phyloP scores from a whole-genome alignment of 1,139 yeast genomes.

The Scheffersomyces insectosa region DNA sequence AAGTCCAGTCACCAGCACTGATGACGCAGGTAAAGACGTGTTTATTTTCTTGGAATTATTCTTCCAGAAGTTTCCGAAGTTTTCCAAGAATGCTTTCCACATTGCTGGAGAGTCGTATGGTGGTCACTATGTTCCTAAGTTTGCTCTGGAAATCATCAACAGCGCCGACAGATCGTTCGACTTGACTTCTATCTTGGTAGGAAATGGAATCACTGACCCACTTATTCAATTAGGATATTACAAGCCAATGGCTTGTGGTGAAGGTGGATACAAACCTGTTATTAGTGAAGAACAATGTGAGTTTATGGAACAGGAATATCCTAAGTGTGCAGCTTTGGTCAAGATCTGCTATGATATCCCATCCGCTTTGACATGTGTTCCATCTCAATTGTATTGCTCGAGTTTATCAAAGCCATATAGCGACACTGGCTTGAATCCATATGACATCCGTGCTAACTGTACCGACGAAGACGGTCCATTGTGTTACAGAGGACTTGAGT shows the following conservation, averaged over 20 bases:
- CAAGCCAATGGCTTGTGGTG: slow-evolving; percentile 80
- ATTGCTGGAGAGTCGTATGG: slow-evolving; percentile 81
- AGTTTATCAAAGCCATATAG: slow-evolving; percentile 52
- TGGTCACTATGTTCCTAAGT: slow-evolving; percentile 79
- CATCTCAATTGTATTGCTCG: slow-evolving; percentile 6
- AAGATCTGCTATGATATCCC: slow-evolving; percentile 9
- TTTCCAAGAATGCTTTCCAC: slow-evolving; percentile 13
- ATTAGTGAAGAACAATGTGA: slow-evolving; percentile 58
- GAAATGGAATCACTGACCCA: slow-evolving; percentile 81
- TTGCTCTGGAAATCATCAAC: slow-evolving; percentile 67
- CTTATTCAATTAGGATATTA: slow-evolving; percentile 60
- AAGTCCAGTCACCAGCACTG: slow-evolving; percentile 54
- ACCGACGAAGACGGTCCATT: slow-evolving; percentile 2
- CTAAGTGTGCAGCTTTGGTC: slow-evolving; percentile 9
- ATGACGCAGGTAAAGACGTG: slow-evolving; percentile 73
- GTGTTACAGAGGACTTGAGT: slow-evolving; percentile 10
- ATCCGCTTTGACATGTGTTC: slow-evolving; percentile 11
- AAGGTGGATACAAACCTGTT: slow-evolving; percentile 70
- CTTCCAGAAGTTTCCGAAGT: slow-evolving; percentile 19
- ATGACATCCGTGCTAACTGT: slow-evolving; percentile 13
- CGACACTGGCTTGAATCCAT: slow-evolving; percentile 49
- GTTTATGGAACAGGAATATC: slow-evolving; percentile 17
- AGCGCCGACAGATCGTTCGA: slow-evolving; percentile 64
- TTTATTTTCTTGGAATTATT: slow-evolving; percentile 49
- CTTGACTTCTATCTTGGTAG: slow-evolving; percentile 68